Evolutionary conservation across 805 yeast genomes (phyloP), one percentile per base, ranked within the genome.

Genomic region (Metschnikowia corniflorae): DNA sequence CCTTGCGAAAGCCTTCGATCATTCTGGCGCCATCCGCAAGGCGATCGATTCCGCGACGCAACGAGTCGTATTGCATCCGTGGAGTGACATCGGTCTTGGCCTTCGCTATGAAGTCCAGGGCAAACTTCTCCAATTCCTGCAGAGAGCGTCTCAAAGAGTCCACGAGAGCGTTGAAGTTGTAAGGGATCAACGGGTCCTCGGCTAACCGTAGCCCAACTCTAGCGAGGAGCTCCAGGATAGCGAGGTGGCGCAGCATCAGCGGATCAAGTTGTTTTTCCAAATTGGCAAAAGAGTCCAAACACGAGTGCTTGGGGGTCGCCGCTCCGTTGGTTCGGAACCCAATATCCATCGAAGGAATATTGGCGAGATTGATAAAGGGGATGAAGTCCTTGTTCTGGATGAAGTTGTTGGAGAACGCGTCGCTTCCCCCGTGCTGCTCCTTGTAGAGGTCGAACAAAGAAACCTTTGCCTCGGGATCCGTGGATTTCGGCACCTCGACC

Each of bases 131-230:
- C 20, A 86, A 58, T 39, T 77, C 81, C 15, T 63, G 57, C 10
- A 70, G 52, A 43, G 73, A 73, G 1, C 58, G 52, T 15, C 63
- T 64, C 40, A 85, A 46, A 7, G 60, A 61, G 1, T 61, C 54
- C 6, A 75, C 73, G 41, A 77, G 69, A 5, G 64, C 62, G 3
- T 54, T 57, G 23, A 85, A 57, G 53, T 80, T 75, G 47, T 72
- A 82, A 2, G 95, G 95, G 13, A 89, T 65, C 26, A 86, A 57
- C 1, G 97, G 95, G 26, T 71, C 73, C 48, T 88, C 95, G 0
- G 80, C 74, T n/a, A 83, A 52, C 31, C 74, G 70, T n/a, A 87
- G 52, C 0, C 73, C 60, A 3, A 80, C 44, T 30, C 71, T 63
- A 4, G 84, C 67, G 1, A 82, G 51, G 16, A 83, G 53, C 37